Base-by-base conservation (phyloP, 495 filamentous ascomycete species). In the Trichoderma asperelloides region DNA sequence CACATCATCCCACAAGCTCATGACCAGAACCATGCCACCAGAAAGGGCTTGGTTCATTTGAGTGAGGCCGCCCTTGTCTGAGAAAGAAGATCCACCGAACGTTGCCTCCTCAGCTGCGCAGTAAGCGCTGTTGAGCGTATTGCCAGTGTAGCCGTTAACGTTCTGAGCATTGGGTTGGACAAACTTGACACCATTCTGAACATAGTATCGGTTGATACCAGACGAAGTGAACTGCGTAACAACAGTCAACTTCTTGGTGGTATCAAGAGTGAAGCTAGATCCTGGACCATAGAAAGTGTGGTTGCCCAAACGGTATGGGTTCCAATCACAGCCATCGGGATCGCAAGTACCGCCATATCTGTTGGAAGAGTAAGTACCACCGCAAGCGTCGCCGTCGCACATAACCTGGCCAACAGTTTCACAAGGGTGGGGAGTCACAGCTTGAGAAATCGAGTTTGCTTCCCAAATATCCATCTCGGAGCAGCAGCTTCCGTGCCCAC, bases 1-100 rank as follows among this genome's bases (percentile, higher is more conserved):
- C 69, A 77, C 75, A 79, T 92, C 90, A 73, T 91, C 88, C 90
- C 90, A 92, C 73, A 92, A 74, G 71, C 84, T 87, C 84, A 93
- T 83, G 74, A 89, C 88, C n/a, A 92, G 83, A 63, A 90, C 90
- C 87, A 91, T 88, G 68, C 83, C 85, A 27, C 79, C 57, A 18
- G 72, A 75, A 33, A 91, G 73, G 25, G 80, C 86, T 30, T 78
- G 71, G 65, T 86, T 80, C 81, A 92, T 87, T 62, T 77, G 74
- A 16, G 69, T 68, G 64, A 89, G 73, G 39, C 88, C 90, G 47
- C 77, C 75, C 79, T 84, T 80, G 62, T 75, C 79, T 21, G 69
- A 69, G 47, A 79, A 60, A 0, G 55, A 60, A 30, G 55, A 15
- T 15, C 55, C 55, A 7, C 55, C 55, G 12, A 60, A 60, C 2